Conservation (phyloP, 345 rosid species). For the Murraya koenigii region DNA sequence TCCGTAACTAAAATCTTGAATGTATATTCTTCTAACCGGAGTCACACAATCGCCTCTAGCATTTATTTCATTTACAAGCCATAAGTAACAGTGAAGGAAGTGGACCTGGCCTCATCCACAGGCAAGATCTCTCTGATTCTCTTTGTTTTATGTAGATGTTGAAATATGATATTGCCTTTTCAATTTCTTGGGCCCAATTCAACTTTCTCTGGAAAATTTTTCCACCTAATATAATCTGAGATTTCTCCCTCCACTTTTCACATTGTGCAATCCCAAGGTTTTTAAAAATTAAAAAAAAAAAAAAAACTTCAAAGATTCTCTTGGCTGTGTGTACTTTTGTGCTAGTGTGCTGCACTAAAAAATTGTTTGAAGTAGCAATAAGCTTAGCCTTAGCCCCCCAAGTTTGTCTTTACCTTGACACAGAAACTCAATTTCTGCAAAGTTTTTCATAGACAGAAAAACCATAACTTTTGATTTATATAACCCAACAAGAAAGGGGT, state of each 20-base stretch:
- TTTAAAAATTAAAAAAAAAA: conserved; percentile 5
- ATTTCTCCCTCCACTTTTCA: conserved; percentile 22
- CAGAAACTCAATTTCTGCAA: not conserved
- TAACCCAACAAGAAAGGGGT: not conserved
- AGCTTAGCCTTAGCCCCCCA: not conserved
- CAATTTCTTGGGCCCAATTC: conserved; percentile 50
- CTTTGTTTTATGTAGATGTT: conserved; percentile 42
- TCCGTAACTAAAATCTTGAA: conserved; percentile 10
- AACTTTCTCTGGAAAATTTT: conserved; percentile 2
- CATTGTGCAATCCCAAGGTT: conserved; percentile 21
- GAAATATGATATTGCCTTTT: conserved; percentile 48
- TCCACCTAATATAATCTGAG: not conserved
- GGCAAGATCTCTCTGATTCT: conserved; percentile 64
- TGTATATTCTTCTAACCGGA: conserved; percentile 22
- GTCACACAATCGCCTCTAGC: conserved; percentile 22
- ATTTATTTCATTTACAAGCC: conserved; percentile 42
- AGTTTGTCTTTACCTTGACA: conserved; percentile 19
- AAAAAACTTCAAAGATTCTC: conserved; percentile 27
- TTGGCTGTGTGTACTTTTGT: conserved; percentile 3
- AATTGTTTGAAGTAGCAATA: conserved; percentile 13
- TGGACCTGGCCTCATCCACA: conserved; percentile 49
- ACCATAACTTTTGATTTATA: not conserved
- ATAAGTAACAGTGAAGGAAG: conserved; percentile 25
- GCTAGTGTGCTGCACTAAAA: not conserved
- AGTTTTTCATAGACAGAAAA: not conserved